Evolutionary conservation across 202 grass and related monocot species (phyloP).

Genomic region (Hordeum pubiflorum): DNA sequence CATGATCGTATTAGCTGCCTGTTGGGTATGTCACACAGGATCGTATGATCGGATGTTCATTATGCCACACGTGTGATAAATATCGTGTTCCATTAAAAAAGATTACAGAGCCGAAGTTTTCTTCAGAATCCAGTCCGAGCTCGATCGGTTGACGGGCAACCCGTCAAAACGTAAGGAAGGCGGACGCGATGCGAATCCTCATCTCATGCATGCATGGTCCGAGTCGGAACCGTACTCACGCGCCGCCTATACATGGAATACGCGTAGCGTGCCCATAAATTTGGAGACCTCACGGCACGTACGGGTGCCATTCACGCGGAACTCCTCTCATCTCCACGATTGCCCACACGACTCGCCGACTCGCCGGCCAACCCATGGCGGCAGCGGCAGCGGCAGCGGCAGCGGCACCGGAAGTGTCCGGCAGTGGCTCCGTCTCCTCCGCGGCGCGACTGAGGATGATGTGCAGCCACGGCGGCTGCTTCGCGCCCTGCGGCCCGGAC

Average conservation of each 20-base stretch:
- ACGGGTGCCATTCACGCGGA: background rate
- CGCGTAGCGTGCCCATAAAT: background rate
- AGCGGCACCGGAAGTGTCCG: background rate
- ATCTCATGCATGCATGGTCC: background rate
- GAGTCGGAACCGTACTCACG: background rate
- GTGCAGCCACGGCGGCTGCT: conserved; percentile 70
- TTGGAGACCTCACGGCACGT: background rate
- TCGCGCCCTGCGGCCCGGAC: conserved; percentile 26
- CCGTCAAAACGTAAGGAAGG: background rate
- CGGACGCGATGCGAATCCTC: too few species aligned
- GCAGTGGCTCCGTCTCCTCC: too few species aligned
- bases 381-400: too few species aligned
- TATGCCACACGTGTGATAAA: too few species aligned
- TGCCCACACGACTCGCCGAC: background rate
- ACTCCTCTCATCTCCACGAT: background rate
- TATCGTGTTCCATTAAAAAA: too few species aligned
- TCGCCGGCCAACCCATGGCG: background rate
- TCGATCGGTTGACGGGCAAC: background rate
- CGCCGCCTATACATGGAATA: background rate
- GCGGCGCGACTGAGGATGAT: background rate
- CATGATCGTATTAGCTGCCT: too few species aligned
- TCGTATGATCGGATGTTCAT: too few species aligned
- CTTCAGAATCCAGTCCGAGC: too few species aligned
- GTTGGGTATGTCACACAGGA: too few species aligned
- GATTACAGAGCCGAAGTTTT: too few species aligned